Conservation (phyloP, 371 early-diverging fungal species). For the Lichtheimia corymbifera region DNA sequence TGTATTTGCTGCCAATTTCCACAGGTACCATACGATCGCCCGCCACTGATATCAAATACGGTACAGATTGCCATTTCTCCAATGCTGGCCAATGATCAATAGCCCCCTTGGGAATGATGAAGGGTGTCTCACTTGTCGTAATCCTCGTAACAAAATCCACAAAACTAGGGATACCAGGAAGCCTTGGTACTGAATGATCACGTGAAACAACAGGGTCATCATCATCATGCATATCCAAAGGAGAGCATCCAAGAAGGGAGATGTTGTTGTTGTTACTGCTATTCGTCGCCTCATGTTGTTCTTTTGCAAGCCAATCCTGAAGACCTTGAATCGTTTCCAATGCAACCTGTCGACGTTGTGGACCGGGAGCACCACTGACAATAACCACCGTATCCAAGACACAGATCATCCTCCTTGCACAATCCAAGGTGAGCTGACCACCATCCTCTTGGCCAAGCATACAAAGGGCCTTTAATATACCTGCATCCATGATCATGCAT, state of each 20-base stretch:
- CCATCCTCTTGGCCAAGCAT: conserved; percentile 19
- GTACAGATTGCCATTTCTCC: conserved; percentile 61
- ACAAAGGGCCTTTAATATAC: conserved; percentile 42
- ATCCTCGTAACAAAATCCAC: conserved; percentile 21
- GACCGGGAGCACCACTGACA: conserved; percentile 58
- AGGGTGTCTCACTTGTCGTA: conserved; percentile 36
- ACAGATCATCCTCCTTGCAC: conserved; percentile 36
- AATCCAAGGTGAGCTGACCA: background rate
- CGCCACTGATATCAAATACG: conserved; percentile 64
- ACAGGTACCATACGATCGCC: conserved; percentile 83
- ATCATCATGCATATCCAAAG: background rate
- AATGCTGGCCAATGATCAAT: conserved; percentile 79
- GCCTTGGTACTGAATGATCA: conserved; percentile 2
- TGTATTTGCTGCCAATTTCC: conserved; percentile 81
- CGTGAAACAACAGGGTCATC: background rate
- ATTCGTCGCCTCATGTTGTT: background rate
- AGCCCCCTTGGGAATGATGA: conserved; percentile 49
- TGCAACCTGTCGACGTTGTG: conserved; percentile 35
- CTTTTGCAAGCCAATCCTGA: background rate
- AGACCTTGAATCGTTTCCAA: conserved; percentile 34
- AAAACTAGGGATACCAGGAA: conserved; percentile 22
- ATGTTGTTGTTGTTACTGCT: background rate
- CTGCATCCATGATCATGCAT: conserved; percentile 57
- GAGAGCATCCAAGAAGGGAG: background rate
- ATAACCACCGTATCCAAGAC: conserved; percentile 53